Evolutionary conservation across 495 filamentous ascomycete genomes (phyloP).

Genomic region (Penicillium goetzii): DNA sequence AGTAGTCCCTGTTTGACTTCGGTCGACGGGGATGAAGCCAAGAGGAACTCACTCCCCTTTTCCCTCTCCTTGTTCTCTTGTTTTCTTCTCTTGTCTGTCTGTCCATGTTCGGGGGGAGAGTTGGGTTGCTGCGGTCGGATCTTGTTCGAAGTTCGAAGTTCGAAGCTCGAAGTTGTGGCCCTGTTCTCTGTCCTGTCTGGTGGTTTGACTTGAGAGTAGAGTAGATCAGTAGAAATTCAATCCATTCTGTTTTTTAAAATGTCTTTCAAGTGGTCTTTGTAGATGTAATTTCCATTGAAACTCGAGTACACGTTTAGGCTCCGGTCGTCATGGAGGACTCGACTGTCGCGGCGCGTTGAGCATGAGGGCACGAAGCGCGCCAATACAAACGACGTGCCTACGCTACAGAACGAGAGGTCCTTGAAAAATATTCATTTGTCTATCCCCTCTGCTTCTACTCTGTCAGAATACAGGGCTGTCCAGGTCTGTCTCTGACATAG

Average conservation of each 20-base stretch:
- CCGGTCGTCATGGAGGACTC: too few species aligned
- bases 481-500: too few species aligned
- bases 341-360: neutral
- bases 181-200: neutral
- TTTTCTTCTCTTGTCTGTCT: neutral
- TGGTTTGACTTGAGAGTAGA: neutral
- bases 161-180: too few species aligned
- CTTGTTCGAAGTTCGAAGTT: neutral
- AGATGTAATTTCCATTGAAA: too few species aligned
- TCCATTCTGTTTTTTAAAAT: neutral
- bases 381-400: too few species aligned
- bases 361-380: neutral
- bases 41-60: neutral
- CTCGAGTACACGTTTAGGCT: too few species aligned
- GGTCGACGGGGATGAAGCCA: neutral
- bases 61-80: neutral
- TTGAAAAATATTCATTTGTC: too few species aligned
- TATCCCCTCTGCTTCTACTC: too few species aligned
- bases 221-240: neutral
- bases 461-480: too few species aligned
- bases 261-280: neutral
- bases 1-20: neutral
- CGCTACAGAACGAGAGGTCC: too few species aligned
- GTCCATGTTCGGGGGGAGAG: neutral
- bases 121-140: neutral